Conservation (phyloP, 2,329 filamentous ascomycete genomes). For the Botryotinia convoluta region DNA sequence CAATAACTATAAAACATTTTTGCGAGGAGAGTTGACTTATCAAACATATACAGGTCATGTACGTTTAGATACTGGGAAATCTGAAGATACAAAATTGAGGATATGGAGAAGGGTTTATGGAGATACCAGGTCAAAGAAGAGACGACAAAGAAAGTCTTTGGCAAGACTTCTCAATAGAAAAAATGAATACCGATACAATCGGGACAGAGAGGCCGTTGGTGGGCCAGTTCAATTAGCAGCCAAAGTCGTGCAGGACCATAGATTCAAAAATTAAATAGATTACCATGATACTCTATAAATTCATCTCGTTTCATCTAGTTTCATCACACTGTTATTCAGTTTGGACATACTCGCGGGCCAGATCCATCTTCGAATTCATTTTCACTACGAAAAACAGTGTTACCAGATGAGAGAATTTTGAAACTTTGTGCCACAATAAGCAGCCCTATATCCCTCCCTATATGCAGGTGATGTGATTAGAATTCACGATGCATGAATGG, state of each 20-base stretch:
- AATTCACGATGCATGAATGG: background rate
- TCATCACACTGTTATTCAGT: background rate
- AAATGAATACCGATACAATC: background rate
- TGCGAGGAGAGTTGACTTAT: background rate
- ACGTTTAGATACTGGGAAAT: background rate
- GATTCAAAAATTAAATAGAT: background rate
- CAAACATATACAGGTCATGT: conserved; percentile 9
- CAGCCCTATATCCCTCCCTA: background rate
- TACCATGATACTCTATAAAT: background rate
- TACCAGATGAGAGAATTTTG: background rate
- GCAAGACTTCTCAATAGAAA: background rate
- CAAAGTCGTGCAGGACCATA: background rate
- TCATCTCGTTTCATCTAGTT: background rate
- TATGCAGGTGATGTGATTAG: background rate
- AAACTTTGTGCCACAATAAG: no score
- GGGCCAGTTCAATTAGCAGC: conserved; percentile 5
- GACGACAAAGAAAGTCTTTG: background rate
- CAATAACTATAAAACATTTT: background rate
- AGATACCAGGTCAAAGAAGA: background rate
- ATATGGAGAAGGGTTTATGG: conserved; percentile 10
- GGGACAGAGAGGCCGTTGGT: background rate
- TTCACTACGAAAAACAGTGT: no score
- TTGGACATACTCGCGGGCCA: rapidly evolving
- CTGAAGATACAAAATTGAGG: background rate
- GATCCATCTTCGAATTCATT: no score